phyloP scores from a whole-genome alignment of 2,329 filamentous ascomycete species.

The Neofusicoccum laricinum region DNA sequence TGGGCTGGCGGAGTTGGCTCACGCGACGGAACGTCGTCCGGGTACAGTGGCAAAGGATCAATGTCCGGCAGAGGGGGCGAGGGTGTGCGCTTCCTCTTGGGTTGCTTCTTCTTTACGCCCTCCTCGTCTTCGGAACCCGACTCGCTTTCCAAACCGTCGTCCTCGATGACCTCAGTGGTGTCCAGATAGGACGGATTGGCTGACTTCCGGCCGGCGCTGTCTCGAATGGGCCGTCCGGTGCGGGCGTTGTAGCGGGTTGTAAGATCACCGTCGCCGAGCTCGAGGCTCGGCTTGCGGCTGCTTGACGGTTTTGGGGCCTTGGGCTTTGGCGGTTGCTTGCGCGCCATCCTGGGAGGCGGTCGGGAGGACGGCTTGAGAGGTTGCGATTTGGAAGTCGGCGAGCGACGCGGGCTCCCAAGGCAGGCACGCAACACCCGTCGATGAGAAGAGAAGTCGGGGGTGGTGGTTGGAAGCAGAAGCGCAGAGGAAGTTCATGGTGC shows the following conservation, averaged over 20 bases:
- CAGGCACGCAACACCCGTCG: not conserved
- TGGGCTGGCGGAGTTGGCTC: constrained; percentile 26
- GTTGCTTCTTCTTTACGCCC: constrained; percentile 22
- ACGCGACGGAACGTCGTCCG: constrained; percentile 25
- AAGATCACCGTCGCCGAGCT: constrained; percentile 26
- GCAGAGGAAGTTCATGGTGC: too few species aligned
- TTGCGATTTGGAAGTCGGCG: not conserved
- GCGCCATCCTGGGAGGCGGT: not conserved
- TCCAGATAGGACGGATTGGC: constrained; percentile 40
- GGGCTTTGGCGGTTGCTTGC: not conserved
- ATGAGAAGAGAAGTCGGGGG: not conserved
- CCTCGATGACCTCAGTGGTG: constrained; percentile 35
- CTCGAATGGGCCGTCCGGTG: constrained; percentile 45
- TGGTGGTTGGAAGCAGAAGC: not conserved
- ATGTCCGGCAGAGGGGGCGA: constrained; percentile 35
- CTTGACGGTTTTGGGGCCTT: not conserved
- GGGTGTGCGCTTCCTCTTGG: constrained; percentile 31
- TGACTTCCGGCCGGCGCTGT: constrained; percentile 35
- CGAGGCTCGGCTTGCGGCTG: constrained; percentile 19
- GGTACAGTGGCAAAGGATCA: constrained; percentile 28
- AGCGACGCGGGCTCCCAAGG: not conserved
- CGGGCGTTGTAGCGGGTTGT: constrained; percentile 28
- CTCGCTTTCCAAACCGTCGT: constrained; percentile 32
- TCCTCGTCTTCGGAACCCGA: constrained; percentile 29
- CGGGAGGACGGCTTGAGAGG: not conserved